A percentile compares a stretch with the other conserved stretches of the same genome.
Evolutionary conservation across 805 yeast genomes (phyloP).

Genomic region (Lipomyces sp.): DNA sequence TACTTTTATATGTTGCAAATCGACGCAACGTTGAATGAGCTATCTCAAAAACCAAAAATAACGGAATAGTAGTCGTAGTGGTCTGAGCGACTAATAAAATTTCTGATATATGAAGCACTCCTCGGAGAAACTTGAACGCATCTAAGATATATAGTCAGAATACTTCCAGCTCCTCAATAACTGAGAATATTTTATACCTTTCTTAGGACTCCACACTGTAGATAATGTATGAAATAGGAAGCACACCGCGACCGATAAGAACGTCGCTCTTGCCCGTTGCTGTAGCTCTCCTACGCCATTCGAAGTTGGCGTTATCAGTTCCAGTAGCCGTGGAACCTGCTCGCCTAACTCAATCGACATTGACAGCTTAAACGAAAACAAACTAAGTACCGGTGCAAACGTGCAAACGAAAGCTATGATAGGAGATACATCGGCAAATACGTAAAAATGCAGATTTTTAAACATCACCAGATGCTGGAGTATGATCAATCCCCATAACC

Average conservation of each 20-base stretch:
- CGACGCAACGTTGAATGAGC: slow-evolving; percentile 32
- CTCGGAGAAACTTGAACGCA: slow-evolving; percentile 14
- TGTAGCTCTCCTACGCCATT: slow-evolving; percentile 15
- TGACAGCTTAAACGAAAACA: slow-evolving; percentile 53
- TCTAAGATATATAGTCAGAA: not conserved
- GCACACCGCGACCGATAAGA: slow-evolving; percentile 29
- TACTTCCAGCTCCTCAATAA: slow-evolving; percentile 35
- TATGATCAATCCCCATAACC: slow-evolving; percentile 51
- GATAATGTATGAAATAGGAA: slow-evolving; percentile 14
- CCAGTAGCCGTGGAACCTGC: slow-evolving; percentile 42
- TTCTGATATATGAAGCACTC: slow-evolving; percentile 17
- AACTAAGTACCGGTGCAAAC: slow-evolving; percentile 46
- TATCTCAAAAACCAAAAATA: slow-evolving; percentile 44
- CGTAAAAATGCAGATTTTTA: slow-evolving; percentile 33
- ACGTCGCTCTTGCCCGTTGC: slow-evolving; percentile 35
- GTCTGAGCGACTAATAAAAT: slow-evolving; percentile 48
- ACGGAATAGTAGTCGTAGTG: slow-evolving; percentile 52
- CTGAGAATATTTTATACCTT: not conserved
- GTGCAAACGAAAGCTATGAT: slow-evolving; percentile 46
- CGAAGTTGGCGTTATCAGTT: not conserved
- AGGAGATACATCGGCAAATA: slow-evolving; percentile 32
- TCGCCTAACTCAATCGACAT: slow-evolving; percentile 57
- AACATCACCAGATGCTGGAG: slow-evolving; percentile 42
- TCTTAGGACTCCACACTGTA: slow-evolving; percentile 13
- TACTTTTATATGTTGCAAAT: not conserved